Evolutionary conservation across 352 stramenopile species (phyloP).

Genomic region (Discostella stelligera): DNA sequence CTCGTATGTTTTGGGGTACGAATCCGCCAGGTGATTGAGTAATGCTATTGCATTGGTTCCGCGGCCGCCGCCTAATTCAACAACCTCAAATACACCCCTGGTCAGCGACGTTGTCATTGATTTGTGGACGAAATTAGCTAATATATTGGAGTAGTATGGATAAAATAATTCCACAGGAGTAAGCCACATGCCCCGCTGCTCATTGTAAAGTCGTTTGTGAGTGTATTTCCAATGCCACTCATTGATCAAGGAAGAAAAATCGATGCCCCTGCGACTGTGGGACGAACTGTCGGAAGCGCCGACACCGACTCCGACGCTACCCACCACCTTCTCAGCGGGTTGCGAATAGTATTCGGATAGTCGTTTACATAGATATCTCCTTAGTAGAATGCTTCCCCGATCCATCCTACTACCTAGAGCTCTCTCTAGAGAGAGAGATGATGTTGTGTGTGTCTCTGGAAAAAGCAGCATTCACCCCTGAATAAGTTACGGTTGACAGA

Average conservation of each 20-base stretch:
- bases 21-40: slow-evolving; percentile 59
- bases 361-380: slow-evolving; percentile 50
- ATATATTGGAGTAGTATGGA: slow-evolving; percentile 69
- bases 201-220: slow-evolving; percentile 62
- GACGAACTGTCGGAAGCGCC: neutral
- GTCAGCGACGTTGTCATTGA: slow-evolving; percentile 32
- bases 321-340: slow-evolving; percentile 67
- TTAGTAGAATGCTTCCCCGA: slow-evolving; percentile 46
- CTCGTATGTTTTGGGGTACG: slow-evolving; percentile 59
- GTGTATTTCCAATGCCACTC: slow-evolving; percentile 75
- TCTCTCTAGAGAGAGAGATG: slow-evolving; percentile 6
- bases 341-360: slow-evolving; percentile 75
- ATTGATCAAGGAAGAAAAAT: slow-evolving; percentile 58
- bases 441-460: too few relatives aligned
- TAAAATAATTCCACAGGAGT: slow-evolving; percentile 79
- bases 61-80: slow-evolving; percentile 73
- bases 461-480: too few relatives aligned
- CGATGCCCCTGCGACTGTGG: slow-evolving; percentile 17
- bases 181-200: slow-evolving; percentile 76
- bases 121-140: slow-evolving; percentile 43
- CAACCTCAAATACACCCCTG: slow-evolving; percentile 56
- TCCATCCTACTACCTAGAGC: slow-evolving; percentile 2
- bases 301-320: slow-evolving; percentile 32
- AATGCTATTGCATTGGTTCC: slow-evolving; percentile 76
- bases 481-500: too few relatives aligned